Evolutionary conservation across 2,329 filamentous ascomycete species (phyloP), one percentile per base, ranked within the genome.

Genomic region (Ceratocystis albifundus): DNA sequence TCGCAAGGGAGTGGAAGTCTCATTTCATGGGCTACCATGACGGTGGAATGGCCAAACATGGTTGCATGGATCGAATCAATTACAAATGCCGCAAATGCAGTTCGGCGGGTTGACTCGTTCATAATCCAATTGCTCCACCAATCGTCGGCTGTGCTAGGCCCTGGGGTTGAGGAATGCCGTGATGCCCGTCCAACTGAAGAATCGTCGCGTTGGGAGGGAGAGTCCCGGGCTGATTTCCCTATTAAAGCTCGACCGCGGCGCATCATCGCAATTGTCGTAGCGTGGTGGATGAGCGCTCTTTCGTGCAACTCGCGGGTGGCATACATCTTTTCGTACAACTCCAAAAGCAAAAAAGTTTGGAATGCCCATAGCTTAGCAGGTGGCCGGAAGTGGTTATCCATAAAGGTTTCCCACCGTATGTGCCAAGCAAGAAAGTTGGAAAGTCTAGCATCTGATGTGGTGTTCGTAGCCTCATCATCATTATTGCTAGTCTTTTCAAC

Each of bases 291-390:
- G 71, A 97, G 93, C 0, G 93, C 93, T 70, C 94, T 83, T 76
- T 99, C 94, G 75, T 99, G 94, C 41, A 97, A 79, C 67, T 90
- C 87, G 69, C 92, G 84, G 0, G 93, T 96, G 48, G 91, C 94
- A 74, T 93, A 97, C 88, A 96, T 94, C 80, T 99, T 99, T 77
- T 99, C 94, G 72, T 96, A 97, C 0, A 96, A 78, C 74, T 99
- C 94, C 12, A 97, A 80, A 4, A 97, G 80, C 3, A 97, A 79
- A 64, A 97, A 78, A 0, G 93, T 87, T 74, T 97, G 94, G 77
- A 97, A 97, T 0, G 96, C 85, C 93, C 93, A 99, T 6, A 99
- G 77, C 75, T 96, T 96, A 7, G 93, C 93, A 0, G 94, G 93
- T 1, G 94, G 92, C 20, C 90, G 82, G 76, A 95, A 96, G 75